Percentiles rank a stretch among this genome's conserved stretches.
Conservation (phyloP, 257 asterid genomes). For the Jacaranda mimosifolia region DNA sequence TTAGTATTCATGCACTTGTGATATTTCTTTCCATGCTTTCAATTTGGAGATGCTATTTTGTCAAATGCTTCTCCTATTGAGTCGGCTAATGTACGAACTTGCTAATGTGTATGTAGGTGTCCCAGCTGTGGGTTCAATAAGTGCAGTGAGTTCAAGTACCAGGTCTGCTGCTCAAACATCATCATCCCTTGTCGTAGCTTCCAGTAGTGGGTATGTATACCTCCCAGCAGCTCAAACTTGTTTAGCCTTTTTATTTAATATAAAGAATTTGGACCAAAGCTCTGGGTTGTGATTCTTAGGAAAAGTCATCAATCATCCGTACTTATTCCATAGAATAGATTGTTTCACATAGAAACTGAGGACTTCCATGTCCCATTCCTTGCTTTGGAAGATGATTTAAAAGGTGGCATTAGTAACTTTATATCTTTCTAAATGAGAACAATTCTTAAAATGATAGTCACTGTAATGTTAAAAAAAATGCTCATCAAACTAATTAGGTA, state of each 20-base stretch:
- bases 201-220: conserved; percentile 77
- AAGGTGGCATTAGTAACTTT: not conserved
- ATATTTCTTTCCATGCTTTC: not conserved
- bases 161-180: conserved; percentile 73
- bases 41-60: conserved; percentile 6
- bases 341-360: conserved; percentile 7
- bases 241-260: conserved; percentile 7
- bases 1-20: not conserved
- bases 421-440: not conserved
- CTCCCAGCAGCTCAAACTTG: conserved; percentile 20
- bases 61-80: not conserved
- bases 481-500: not conserved
- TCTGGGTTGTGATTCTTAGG: conserved; percentile 25
- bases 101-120: conserved; percentile 42
- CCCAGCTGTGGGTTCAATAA: conserved; percentile 54
- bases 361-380: not conserved
- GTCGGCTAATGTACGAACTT: conserved; percentile 36
- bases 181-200: conserved; percentile 60
- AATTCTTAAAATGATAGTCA: conserved; percentile 11
- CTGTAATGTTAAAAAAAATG: not conserved
- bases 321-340: not conserved
- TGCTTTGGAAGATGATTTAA: conserved; percentile 2
- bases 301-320: not conserved
- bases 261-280: conserved; percentile 16
- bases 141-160: conserved; percentile 54